Evolutionary conservation across 208 protist species (phyloP).

Genomic region (Balamuthia mandrillaris): DNA sequence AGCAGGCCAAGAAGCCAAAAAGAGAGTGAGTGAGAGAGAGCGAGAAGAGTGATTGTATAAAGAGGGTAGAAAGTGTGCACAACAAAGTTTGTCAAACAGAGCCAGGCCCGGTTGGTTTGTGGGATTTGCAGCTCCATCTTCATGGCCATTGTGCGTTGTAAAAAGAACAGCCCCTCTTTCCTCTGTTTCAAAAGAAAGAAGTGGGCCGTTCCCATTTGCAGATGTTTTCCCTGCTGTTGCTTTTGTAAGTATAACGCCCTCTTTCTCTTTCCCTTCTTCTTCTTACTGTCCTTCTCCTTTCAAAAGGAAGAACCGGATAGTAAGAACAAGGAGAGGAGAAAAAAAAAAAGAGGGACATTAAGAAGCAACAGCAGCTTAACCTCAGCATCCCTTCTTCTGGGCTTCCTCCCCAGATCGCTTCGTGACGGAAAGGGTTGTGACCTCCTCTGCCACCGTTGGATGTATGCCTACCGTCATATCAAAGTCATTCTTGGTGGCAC

Average conservation of each 20-base stretch:
- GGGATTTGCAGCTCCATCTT: too few relatives aligned
- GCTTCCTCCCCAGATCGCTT: constrained; percentile 42
- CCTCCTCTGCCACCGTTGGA: constrained; percentile 89
- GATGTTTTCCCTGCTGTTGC: background rate
- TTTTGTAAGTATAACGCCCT: background rate
- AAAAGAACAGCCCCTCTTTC: too few relatives aligned
- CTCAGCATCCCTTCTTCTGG: constrained; percentile 54
- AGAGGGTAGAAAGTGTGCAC: too few relatives aligned
- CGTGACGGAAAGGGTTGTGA: constrained; percentile 79
- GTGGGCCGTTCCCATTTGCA: background rate
- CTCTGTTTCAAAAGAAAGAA: too few relatives aligned
- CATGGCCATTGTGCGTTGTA: too few relatives aligned
- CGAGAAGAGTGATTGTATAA: too few relatives aligned
- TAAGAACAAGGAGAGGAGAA: background rate
- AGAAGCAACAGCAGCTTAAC: constrained; percentile 43
- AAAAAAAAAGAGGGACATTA: background rate
- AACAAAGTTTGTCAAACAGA: too few relatives aligned
- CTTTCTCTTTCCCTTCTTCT: background rate
- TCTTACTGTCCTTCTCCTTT: background rate
- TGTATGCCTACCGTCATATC: constrained; percentile 92
- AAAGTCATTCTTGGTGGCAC: constrained; percentile 89
- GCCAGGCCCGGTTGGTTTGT: too few relatives aligned
- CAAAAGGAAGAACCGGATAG: background rate
- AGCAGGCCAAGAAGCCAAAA: too few relatives aligned
- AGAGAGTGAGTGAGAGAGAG: too few relatives aligned